A percentile compares a stretch with the other conserved stretches of the same genome.
Evolutionary conservation across 805 yeast genomes (phyloP).

Genomic region (Wickerhamiella shivajii): DNA sequence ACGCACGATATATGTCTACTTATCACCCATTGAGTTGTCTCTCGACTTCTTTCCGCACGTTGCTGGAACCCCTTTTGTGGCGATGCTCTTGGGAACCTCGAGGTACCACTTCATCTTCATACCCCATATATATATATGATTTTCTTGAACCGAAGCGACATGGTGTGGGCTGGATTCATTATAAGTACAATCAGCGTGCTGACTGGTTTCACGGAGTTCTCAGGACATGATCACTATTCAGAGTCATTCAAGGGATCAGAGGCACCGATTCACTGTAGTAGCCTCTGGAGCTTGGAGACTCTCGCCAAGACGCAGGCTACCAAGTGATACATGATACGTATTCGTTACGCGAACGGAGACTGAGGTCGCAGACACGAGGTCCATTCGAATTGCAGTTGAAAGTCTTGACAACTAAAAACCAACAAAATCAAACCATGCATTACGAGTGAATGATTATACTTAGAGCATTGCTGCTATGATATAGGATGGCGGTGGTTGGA

Average conservation of each 20-base stretch:
- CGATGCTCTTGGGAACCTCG: constrained; percentile 73
- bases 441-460: too few relatives aligned
- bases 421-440: too few relatives aligned
- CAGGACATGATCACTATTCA: constrained; percentile 19
- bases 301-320: constrained; percentile 5
- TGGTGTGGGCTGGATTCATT: constrained; percentile 86
- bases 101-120: constrained; percentile 86
- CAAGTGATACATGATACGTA: too few relatives aligned
- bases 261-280: constrained; percentile 18
- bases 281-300: constrained; percentile 18
- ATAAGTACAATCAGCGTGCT: constrained; percentile 63
- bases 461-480: too few relatives aligned
- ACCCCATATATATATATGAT: constrained; percentile 82
- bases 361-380: too few relatives aligned
- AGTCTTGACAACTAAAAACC: too few relatives aligned
- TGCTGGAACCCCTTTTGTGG: constrained; percentile 67
- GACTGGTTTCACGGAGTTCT: constrained; percentile 65
- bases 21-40: constrained; percentile 81
- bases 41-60: constrained; percentile 75
- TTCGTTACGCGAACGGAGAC: too few relatives aligned
- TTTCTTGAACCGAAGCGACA: constrained; percentile 85
- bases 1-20: constrained; percentile 75
- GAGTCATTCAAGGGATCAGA: constrained; percentile 16
- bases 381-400: too few relatives aligned
- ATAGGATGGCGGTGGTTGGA: too few relatives aligned